A percentile compares a stretch with the other conserved stretches of the same genome.
Evolutionary conservation across 768 basidiomycete genomes (phyloP).

Genomic region (Glaciozyma antarctica): DNA sequence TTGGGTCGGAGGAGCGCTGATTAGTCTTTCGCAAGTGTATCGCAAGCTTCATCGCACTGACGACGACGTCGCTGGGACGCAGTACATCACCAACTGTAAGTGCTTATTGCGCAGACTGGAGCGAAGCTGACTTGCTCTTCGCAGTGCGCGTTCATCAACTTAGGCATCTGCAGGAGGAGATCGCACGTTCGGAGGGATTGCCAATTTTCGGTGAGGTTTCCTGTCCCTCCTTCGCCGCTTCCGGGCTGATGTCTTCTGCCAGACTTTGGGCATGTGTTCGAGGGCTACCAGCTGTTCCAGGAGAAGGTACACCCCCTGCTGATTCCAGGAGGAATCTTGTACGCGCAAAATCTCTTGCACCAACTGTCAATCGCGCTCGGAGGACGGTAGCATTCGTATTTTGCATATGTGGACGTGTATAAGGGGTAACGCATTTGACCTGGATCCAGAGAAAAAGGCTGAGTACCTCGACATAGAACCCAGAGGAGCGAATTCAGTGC

Average conservation of each 20-base stretch:
- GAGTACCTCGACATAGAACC: too few relatives aligned
- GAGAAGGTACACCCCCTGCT: slow-evolving; percentile 30
- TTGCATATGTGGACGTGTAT: too few relatives aligned
- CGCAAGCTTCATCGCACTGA: slow-evolving; percentile 29
- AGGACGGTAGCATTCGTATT: neutral
- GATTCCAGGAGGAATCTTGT: slow-evolving; percentile 24
- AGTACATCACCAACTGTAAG: slow-evolving; percentile 32
- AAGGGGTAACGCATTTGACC: too few relatives aligned
- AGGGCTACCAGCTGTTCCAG: slow-evolving; percentile 30
- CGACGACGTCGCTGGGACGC: slow-evolving; percentile 23
- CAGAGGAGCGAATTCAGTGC: too few relatives aligned
- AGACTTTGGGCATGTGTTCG: slow-evolving; percentile 26
- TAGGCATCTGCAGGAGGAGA: slow-evolving; percentile 28
- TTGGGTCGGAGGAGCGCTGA: too few relatives aligned
- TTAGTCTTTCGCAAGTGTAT: slow-evolving; percentile 3
- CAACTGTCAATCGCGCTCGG: slow-evolving; percentile 25
- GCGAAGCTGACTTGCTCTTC: neutral
- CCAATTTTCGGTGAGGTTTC: slow-evolving; percentile 22
- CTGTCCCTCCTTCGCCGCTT: too few relatives aligned
- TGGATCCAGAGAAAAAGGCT: too few relatives aligned
- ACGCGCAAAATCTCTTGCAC: slow-evolving; percentile 26
- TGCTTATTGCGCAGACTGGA: neutral
- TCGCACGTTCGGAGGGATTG: slow-evolving; percentile 18
- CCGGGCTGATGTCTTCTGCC: neutral
- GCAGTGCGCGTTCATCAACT: slow-evolving; percentile 24